Evolutionary conservation across 768 basidiomycete genomes (phyloP).

Genomic region (Auriculariales sp.): DNA sequence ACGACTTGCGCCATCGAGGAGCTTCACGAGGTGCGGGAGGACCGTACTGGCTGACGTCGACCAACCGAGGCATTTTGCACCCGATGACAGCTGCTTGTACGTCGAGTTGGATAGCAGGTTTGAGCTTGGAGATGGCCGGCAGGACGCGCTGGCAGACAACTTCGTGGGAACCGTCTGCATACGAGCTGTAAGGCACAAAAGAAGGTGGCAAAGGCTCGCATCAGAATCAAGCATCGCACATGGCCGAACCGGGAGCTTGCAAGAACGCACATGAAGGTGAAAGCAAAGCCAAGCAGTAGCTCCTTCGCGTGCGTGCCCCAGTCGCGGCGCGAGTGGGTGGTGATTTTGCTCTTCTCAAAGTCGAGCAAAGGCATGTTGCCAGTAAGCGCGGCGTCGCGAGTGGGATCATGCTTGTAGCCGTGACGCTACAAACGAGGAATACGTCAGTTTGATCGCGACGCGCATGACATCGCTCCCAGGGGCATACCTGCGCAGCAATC

Average conservation of each 20-base stretch:
- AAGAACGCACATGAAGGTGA: neutral
- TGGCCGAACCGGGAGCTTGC: neutral
- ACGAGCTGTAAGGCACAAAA: neutral
- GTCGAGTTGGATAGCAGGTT: neutral
- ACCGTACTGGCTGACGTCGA: neutral
- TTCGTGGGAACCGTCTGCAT: neutral
- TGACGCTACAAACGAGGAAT: neutral
- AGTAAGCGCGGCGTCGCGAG: neutral
- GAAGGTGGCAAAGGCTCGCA: neutral
- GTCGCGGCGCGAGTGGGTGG: neutral
- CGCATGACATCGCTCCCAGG: neutral
- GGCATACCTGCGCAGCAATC: neutral
- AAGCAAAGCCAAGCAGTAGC: neutral
- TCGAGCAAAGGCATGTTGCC: neutral
- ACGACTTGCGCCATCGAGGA: neutral
- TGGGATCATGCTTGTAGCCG: neutral
- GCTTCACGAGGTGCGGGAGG: neutral
- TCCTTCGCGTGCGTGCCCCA: slow-evolving; percentile 1
- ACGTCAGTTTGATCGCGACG: no score
- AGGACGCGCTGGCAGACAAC: neutral
- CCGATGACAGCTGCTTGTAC: neutral
- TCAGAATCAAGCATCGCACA: neutral
- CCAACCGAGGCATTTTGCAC: neutral
- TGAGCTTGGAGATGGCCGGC: neutral
- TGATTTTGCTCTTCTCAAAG: slow-evolving; percentile 1